Percentiles rank a stretch among this genome's conserved stretches.
phyloP scores from a whole-genome alignment of 352 stramenopile species.

The Globisporangium middletonii region DNA sequence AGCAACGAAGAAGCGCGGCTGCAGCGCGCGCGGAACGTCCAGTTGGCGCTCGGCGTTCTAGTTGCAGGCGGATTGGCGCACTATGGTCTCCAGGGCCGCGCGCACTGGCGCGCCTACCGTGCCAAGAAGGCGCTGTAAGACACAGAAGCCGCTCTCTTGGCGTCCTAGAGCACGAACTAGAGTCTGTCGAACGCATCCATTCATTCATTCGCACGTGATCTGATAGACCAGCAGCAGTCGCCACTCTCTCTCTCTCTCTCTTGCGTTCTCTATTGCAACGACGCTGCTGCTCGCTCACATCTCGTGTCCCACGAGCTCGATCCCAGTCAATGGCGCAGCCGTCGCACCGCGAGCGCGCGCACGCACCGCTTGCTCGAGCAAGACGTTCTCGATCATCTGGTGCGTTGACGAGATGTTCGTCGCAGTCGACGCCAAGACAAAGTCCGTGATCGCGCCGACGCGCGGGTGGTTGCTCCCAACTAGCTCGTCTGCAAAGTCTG shows the following conservation, averaged over 20 bases:
- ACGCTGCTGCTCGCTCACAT: neutral
- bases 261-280: neutral
- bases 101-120: neutral
- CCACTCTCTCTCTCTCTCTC: too few species aligned
- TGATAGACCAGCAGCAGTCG: too few species aligned
- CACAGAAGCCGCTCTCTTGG: too few species aligned
- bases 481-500: conserved; percentile 14
- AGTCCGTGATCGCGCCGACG: conserved; percentile 32
- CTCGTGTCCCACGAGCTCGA: neutral
- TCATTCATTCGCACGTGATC: too few species aligned
- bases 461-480: conserved; percentile 11
- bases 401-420: conserved; percentile 19
- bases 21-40: neutral
- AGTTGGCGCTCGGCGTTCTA: neutral
- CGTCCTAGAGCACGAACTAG: too few species aligned
- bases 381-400: conserved; percentile 53
- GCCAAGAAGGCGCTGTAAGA: neutral
- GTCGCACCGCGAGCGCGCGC: neutral
- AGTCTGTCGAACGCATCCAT: too few species aligned
- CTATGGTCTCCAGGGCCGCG: neutral
- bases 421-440: conserved; percentile 32
- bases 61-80: neutral
- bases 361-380: neutral
- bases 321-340: neutral
- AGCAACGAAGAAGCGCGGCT: neutral